phyloP scores from a whole-genome alignment of 2,329 filamentous ascomycete species.

The Stagonosporopsis tanaceti region DNA sequence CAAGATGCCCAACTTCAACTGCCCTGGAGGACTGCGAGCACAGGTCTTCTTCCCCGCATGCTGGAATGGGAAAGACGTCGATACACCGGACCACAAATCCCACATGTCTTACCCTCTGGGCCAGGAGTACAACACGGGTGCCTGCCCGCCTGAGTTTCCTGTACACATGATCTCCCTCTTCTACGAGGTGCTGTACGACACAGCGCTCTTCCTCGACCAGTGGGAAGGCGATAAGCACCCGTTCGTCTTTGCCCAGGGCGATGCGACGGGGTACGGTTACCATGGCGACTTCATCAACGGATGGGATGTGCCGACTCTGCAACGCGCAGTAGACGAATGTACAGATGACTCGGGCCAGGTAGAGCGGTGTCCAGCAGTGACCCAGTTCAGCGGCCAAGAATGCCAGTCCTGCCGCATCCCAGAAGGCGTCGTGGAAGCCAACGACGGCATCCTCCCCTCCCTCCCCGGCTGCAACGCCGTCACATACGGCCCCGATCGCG shows the following conservation, averaged over 20 bases:
- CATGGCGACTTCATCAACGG: conserved; percentile 76
- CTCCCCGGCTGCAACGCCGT: conserved; percentile 67
- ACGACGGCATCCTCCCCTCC: conserved; percentile 56
- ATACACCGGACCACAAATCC: conserved; percentile 67
- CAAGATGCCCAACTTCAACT: conserved; percentile 75
- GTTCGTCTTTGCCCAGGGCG: conserved; percentile 71
- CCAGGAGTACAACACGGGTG: conserved; percentile 57
- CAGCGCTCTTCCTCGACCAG: conserved; percentile 59
- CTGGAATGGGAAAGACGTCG: conserved; percentile 70
- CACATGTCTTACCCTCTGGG: conserved; percentile 67
- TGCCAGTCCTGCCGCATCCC: conserved; percentile 62
- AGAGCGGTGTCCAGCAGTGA: conserved; percentile 56
- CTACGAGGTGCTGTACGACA: conserved; percentile 65
- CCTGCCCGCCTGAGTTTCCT: conserved; percentile 62
- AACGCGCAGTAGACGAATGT: conserved; percentile 73
- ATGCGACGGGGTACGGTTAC: conserved; percentile 72
- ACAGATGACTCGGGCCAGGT: conserved; percentile 52
- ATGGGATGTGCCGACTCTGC: conserved; percentile 72
- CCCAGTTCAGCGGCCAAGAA: conserved; percentile 54
- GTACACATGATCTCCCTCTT: conserved; percentile 66
- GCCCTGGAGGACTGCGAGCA: conserved; percentile 66
- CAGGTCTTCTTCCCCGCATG: conserved; percentile 78
- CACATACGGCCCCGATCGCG: conserved; percentile 40
- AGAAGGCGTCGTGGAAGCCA: conserved; percentile 54
- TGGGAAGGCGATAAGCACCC: conserved; percentile 54